Evolutionary conservation across 306 rosid species (phyloP).

Genomic region (Castanopsis chinensis): DNA sequence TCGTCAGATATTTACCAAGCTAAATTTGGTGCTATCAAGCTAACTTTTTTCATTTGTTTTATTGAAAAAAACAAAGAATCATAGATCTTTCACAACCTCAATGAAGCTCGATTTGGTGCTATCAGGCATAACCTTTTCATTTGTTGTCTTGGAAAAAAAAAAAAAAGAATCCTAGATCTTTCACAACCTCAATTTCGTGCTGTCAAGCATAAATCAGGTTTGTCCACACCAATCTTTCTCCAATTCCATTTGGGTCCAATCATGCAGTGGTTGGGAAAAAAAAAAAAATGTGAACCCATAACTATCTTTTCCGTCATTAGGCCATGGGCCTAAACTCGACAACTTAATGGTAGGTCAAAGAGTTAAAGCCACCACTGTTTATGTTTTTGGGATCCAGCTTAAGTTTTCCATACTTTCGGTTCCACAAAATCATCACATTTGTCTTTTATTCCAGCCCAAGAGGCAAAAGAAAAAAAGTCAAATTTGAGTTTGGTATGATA

Average conservation of each 20-base stretch:
- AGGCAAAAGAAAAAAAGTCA: background rate
- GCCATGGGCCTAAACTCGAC: background rate
- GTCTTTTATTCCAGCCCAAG: background rate
- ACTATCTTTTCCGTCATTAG: background rate
- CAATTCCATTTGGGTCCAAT: background rate
- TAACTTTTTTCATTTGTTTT: no score
- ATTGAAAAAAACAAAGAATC: background rate
- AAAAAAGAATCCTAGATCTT: background rate
- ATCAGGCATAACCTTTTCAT: no score
- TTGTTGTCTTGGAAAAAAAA: no score
- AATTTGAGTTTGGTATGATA: background rate
- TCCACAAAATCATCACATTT: background rate
- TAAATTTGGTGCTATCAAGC: no score
- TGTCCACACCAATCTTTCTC: no score
- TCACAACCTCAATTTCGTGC: background rate
- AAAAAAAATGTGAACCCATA: background rate
- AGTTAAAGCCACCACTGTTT: background rate
- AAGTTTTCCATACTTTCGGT: background rate
- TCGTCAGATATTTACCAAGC: no score
- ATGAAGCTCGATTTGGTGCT: no score
- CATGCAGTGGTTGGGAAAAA: background rate
- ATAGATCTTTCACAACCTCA: background rate
- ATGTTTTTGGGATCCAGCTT: background rate
- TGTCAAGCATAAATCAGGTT: background rate
- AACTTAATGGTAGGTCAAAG: background rate